Base-by-base conservation (phyloP, 352 stramenopile species). In the Globisporangium paroecandrum region DNA sequence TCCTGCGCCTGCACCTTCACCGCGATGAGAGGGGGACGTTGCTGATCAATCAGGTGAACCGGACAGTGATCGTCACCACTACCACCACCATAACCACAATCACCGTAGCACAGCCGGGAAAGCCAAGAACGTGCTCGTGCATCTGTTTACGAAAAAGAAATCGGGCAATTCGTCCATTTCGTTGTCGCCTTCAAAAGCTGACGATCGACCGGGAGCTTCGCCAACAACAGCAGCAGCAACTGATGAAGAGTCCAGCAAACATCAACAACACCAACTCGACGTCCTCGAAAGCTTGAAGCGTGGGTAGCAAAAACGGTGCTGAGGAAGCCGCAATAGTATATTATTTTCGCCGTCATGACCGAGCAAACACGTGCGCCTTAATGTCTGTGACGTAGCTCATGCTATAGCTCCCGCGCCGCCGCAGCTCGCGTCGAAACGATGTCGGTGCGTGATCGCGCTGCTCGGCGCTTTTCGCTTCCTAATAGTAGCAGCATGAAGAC, bases 381-480 rank as follows among this genome's bases (percentile, higher is more conserved):
- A 96, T 91, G 69, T 96, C 86, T n/a, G 82, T 84, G 53, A 96
- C 87, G 61, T 92, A 96, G 69, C 80, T 93, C 79, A 96, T 89
- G 69, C 86, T 94, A 71, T 91, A 96, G 76, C 88, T 96, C 34
- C 86, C 88, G 8, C 88, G 77, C 20, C 88, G 84, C n/a, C 88
- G 77, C 61, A 94, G 68, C 62, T 96, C 88, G 8, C 88, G 79
- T 5, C 88, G 83, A 62, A 96, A 96, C 4, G 85, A 93, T 43
- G 87, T 95, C 2, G 78, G 57, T 5, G 71, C 43, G 12, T 71
- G 34, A 29, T 64, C 51, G 32, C 57, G 62, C 36, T 73, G 10
- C 9, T 64, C 56, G 54, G 65, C 66, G 46, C 66, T 61, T 5
- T 64, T 51, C 18, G 74, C 60, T 62, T 89, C 83, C 58, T 82